Base-by-base conservation (phyloP, 1,139 yeast species). In the Yamadazyma dushanensis region DNA sequence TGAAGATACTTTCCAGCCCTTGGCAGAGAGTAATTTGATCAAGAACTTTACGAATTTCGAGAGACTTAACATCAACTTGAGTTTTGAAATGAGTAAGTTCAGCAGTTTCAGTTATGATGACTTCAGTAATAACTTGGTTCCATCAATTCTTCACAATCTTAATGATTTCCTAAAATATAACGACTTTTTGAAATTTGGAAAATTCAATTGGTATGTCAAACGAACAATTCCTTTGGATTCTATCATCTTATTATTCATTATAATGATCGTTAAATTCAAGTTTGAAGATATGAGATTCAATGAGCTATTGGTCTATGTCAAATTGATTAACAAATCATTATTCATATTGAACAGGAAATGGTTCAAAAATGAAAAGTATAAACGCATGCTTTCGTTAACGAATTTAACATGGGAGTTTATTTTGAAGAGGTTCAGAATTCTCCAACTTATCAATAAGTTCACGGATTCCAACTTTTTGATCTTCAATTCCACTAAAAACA, bases 191-290 rank as follows among this genome's bases (percentile, higher is more conserved):
- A 70, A 70, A 39, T 63, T 72, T 46, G 77, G 78, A 0, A 68
- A 64, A 40, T 78, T 63, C 53, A 78, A 78, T 48, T 78, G 83
- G 83, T 78, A 76, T 44, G 68, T 78, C 34, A 73, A 78, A 47
- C 61, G 80, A 35, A 74, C 78, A 5, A 70, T 78, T 34, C 84
- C 84, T 3, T 62, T 78, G 36, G 83, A 78, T 51, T 76, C 80
- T n/a, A 67, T 78, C 8, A 73, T 78, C 16, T 55, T 78, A 37
- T 59, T 78, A 45, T 63, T 76, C 47, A 71, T 76, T 16, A 72
- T 78, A 18, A 63, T 78, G 33, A 66, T 76, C 2, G 72, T 77
- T 6, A 80, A 78, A 49, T 63, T 76, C 49, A 76, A 75, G 47
- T 70, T 64, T 41, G 70, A 67, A 40, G 62, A 62, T 31, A 61